Evolutionary conservation across 2,329 filamentous ascomycete genomes (phyloP), one percentile per base, ranked within the genome.

Genomic region (Hymenoscyphus infarciens): DNA sequence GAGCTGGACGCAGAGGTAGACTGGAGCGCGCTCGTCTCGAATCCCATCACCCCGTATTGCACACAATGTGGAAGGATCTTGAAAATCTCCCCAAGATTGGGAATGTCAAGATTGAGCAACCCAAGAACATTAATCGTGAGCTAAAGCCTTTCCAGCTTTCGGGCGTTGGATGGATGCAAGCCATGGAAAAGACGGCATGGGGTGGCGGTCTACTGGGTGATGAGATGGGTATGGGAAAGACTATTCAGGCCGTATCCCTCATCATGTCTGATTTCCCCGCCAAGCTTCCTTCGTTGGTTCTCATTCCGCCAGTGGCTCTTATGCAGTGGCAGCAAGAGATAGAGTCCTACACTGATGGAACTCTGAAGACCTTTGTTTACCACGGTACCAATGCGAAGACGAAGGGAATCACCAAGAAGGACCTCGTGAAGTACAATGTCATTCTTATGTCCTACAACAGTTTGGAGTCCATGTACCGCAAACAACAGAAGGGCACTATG

Each of bases 161-260:
- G 76, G 95, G 95, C 4, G 81, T 99, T 45, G 88, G 92, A 58
- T 99, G 95, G 95, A 96, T 99, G 92, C 86, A 84, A 64, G 87
- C 84, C 61, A 96, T 98, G 82, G 95, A 99, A 74, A 81, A 90
- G 76, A 89, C 86, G 0, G 78, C 89, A 45, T 98, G 93, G 83
- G 91, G 87, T 72, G 95, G 95, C 19, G 95, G 95, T 15, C 81
- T 99, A 2, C 83, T 99, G 1, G 95, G 95, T 63, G 95, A 99
- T 70, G 95, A 99, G 77, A 99, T 99, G 95, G 95, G 95, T 6
- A 90, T 99, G 78, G 95, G 95, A 57, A 99, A 99, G 79, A 99
- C 95, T 0, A 98, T 99, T 58, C 95, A 99, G 76, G 94, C 95
- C 2, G 95, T 99, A 19, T 97, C 94, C 2, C 83, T 99, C 54